Percentiles rank a stretch among this genome's conserved stretches.
Evolutionary conservation across 2,329 filamentous ascomycete species (phyloP).

Genomic region (Diaporthe vaccinii): DNA sequence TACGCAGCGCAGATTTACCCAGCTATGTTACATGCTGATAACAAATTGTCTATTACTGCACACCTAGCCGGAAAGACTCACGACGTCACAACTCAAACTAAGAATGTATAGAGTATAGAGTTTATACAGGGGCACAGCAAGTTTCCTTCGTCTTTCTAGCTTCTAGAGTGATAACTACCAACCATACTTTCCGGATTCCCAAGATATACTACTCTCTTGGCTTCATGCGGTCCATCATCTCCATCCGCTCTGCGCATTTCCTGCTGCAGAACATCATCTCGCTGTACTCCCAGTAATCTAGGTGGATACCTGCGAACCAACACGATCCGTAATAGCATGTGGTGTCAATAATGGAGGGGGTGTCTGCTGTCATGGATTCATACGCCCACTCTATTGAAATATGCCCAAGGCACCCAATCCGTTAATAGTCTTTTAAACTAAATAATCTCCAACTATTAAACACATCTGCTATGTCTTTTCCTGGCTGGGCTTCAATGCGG

Average conservation of each 20-base stretch:
- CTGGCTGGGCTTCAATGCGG: no score
- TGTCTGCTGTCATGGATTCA: no score
- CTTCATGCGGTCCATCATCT: neutral
- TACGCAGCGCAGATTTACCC: slow-evolving; percentile 18
- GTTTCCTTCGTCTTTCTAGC: no score
- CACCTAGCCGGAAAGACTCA: neutral
- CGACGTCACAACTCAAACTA: no score
- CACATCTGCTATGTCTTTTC: no score
- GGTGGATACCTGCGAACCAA: neutral
- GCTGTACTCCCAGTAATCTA: neutral
- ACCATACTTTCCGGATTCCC: neutral
- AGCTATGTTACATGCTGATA: slow-evolving; percentile 5
- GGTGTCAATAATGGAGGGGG: no score
- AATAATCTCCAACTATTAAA: no score
- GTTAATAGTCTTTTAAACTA: no score
- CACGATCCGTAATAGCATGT: no score
- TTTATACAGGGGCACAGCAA: no score
- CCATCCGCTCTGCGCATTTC: neutral
- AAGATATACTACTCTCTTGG: neutral
- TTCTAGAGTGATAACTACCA: neutral
- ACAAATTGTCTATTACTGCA: neutral
- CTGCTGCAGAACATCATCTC: neutral
- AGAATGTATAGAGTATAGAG: neutral
- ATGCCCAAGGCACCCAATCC: no score
- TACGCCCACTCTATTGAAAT: no score